phyloP scores from a whole-genome alignment of 2,329 filamentous ascomycete genomes.

The Pestalotiopsis sp. region DNA sequence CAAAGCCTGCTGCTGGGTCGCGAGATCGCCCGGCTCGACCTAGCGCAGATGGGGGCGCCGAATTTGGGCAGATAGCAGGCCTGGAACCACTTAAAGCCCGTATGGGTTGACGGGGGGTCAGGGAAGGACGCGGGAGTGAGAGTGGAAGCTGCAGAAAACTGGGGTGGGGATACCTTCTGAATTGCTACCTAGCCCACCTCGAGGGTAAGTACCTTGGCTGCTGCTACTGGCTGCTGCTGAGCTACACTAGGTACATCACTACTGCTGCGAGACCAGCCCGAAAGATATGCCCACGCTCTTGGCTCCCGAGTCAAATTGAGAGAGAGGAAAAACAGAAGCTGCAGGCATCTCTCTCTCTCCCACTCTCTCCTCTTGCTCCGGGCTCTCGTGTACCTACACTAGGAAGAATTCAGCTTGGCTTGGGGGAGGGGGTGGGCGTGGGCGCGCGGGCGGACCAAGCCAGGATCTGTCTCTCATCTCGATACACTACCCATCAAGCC shows the following conservation, averaged over 20 bases:
- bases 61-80: constrained; percentile 16
- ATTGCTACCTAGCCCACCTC: not conserved
- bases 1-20: not conserved
- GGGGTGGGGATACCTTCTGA: not conserved
- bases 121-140: constrained; percentile 6
- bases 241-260: too few species aligned
- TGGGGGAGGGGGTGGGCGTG: not conserved
- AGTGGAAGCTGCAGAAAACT: not conserved
- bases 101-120: not conserved
- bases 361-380: not conserved
- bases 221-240: too few species aligned
- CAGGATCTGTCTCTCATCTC: not conserved
- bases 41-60: constrained; percentile 9
- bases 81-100: constrained; percentile 15
- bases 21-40: constrained; percentile 10
- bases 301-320: not conserved
- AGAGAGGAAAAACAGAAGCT: not conserved
- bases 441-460: not conserved
- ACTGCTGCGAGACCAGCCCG: not conserved
- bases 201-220: not conserved
- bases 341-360: not conserved
- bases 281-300: not conserved
- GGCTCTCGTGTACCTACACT: not conserved
- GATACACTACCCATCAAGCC: not conserved
- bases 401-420: not conserved